Conservation (phyloP, 2,329 filamentous ascomycete genomes). For the Alternaria gaisen region DNA sequence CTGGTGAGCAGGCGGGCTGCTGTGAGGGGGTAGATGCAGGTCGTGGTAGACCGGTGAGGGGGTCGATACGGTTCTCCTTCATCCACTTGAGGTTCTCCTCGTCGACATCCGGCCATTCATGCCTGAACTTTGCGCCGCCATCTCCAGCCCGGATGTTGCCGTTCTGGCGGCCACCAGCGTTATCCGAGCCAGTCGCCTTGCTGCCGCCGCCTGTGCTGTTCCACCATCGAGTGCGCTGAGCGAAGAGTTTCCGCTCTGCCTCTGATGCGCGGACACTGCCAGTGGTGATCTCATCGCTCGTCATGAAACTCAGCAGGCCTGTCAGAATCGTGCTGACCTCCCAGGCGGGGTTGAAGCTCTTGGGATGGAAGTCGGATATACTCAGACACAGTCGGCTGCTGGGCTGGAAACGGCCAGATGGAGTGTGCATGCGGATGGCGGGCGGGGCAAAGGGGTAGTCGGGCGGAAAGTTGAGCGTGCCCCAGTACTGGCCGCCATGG, state of each 20-base stretch:
- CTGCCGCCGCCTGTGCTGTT: slow-evolving; percentile 92
- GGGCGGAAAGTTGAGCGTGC: slow-evolving; percentile 90
- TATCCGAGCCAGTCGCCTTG: slow-evolving; percentile 57
- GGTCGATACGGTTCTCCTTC: slow-evolving; percentile 80
- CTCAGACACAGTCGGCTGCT: slow-evolving; percentile 91
- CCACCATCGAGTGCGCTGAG: slow-evolving; percentile 88
- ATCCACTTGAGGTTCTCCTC: slow-evolving; percentile 93
- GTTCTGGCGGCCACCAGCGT: slow-evolving; percentile 59
- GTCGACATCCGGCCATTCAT: slow-evolving; percentile 90
- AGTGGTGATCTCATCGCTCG: slow-evolving; percentile 97
- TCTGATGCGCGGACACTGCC: slow-evolving; percentile 82
- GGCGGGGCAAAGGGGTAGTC: slow-evolving; percentile 98
- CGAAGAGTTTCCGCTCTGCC: slow-evolving; percentile 79
- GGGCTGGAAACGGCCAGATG: slow-evolving; percentile 92
- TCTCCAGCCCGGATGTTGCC: slow-evolving; percentile 84
- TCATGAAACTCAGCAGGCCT: slow-evolving; percentile 96
- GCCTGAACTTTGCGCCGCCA: slow-evolving; percentile 86
- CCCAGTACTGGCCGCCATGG: slow-evolving; percentile 96
- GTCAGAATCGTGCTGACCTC: slow-evolving; percentile 96
- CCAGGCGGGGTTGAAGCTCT: slow-evolving; percentile 98
- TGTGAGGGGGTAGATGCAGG: slow-evolving; percentile 54
- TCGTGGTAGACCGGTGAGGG: slow-evolving; percentile 74
- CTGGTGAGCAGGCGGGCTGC: slow-evolving; percentile 67
- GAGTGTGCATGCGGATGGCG: slow-evolving; percentile 98
- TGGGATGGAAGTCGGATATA: slow-evolving; percentile 97